Conservation (phyloP, 73 alveolate species). For the Paramecium pentaurelia region DNA sequence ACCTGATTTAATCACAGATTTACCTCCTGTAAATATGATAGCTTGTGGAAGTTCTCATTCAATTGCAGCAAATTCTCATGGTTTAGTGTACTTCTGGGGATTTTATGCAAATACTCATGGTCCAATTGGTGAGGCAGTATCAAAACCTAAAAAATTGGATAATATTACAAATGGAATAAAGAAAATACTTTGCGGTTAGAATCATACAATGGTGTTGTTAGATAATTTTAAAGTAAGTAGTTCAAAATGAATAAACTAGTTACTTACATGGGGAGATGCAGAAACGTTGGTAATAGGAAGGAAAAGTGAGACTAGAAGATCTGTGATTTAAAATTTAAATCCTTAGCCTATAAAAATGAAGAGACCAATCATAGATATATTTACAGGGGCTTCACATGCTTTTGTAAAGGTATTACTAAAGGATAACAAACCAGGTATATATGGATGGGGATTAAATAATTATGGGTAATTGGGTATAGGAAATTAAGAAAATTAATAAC, state of each 20-base stretch:
- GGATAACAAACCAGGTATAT: slow-evolving; percentile 15
- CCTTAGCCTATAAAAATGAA: slow-evolving; percentile 40
- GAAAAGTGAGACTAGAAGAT: slow-evolving; percentile 57
- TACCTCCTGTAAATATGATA: slow-evolving; percentile 52
- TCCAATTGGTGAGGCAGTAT: slow-evolving; percentile 52
- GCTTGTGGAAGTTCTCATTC: slow-evolving; percentile 72
- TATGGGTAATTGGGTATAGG: slow-evolving; percentile 66
- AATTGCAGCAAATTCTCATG: slow-evolving; percentile 62
- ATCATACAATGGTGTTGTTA: slow-evolving; percentile 63
- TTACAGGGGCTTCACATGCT: slow-evolving; percentile 57
- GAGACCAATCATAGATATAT: slow-evolving; percentile 44
- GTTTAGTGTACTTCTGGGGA: slow-evolving; percentile 67
- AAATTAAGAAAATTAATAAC: slow-evolving; percentile 29
- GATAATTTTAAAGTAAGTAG: neutral
- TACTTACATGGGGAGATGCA: slow-evolving; percentile 32
- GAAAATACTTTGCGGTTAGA: slow-evolving; percentile 60
- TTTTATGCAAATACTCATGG: slow-evolving; percentile 63
- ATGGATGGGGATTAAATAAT: slow-evolving; percentile 69
- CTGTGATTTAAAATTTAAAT: slow-evolving; percentile 23
- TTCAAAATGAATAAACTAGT: neutral
- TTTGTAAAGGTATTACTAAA: slow-evolving; percentile 42
- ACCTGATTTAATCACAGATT: slow-evolving; percentile 45
- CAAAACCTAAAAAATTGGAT: slow-evolving; percentile 41
- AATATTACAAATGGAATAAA: neutral
- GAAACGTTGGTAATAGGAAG: slow-evolving; percentile 65